A percentile compares a stretch with the other conserved stretches of the same genome.
These are phyloP conservation scores for Beauveria sp. DNA, from an alignment of 2,329 filamentous ascomycete species.

Conservation along the genomic window DNA sequence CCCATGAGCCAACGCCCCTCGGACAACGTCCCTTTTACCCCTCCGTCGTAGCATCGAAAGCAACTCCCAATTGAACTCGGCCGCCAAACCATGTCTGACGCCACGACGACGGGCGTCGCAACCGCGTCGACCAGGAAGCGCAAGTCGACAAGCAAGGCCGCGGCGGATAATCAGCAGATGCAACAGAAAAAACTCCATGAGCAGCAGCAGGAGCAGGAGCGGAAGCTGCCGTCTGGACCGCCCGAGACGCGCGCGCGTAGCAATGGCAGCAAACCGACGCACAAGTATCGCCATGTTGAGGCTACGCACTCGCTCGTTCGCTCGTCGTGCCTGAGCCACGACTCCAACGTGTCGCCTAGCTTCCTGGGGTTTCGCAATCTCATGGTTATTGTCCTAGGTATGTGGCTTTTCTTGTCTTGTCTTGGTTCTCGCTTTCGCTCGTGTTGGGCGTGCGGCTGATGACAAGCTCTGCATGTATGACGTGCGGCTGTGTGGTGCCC, in stretches of 20 bases:
- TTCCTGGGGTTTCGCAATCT: slow-evolving; percentile 93
- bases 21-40: no score
- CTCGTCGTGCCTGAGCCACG: slow-evolving; percentile 79
- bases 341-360: slow-evolving; percentile 65
- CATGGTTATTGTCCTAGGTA: slow-evolving; percentile 88
- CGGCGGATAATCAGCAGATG: neutral
- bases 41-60: neutral
- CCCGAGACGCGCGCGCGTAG: slow-evolving; percentile 15
- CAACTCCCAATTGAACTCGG: neutral
- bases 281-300: slow-evolving; percentile 85
- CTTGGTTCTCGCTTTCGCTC: neutral
- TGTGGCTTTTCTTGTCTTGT: slow-evolving; percentile 16
- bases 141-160: slow-evolving; percentile 11
- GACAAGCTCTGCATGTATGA: neutral
- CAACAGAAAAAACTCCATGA: slow-evolving; percentile 15
- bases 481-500: slow-evolving; percentile 5
- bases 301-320: slow-evolving; percentile 68
- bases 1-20: no score
- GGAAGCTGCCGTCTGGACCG: slow-evolving; percentile 15
- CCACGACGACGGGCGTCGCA: slow-evolving; percentile 29
- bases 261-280: slow-evolving; percentile 19
- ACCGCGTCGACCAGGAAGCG: slow-evolving; percentile 12
- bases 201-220: slow-evolving; percentile 19
- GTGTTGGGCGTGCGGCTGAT: neutral
- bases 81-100: slow-evolving; percentile 22